These are phyloP conservation scores for Ulota crispa DNA, from an alignment of 225 moss, liverwort and hornwort genomes.

Conservation along the genomic window DNA sequence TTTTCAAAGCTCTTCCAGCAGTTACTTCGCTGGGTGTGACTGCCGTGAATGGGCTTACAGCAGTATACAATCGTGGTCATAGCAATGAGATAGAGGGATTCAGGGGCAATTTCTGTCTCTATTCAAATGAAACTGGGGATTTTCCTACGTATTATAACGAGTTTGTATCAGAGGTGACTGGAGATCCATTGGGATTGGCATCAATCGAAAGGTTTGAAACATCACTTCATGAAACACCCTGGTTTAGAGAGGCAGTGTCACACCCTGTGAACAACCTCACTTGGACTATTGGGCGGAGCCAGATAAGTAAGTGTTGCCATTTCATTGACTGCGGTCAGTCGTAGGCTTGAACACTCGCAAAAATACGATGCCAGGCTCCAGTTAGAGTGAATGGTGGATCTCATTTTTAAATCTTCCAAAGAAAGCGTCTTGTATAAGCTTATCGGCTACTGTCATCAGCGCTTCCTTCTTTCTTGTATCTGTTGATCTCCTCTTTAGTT, in stretches of 20 bases:
- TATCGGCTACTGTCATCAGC: neutral
- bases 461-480: neutral
- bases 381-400: neutral
- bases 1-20: conserved; percentile 61
- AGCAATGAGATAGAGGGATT: conserved; percentile 34
- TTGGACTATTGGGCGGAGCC: conserved; percentile 54
- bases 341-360: neutral
- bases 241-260: conserved; percentile 51
- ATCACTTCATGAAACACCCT: conserved; percentile 41
- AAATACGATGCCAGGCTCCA: conserved; percentile 3
- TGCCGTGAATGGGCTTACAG: conserved; percentile 55
- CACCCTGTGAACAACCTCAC: conserved; percentile 43
- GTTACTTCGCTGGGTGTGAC: conserved; percentile 65
- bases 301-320: conserved; percentile 43
- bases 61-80: conserved; percentile 51
- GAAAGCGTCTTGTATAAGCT: neutral
- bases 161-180: conserved; percentile 51
- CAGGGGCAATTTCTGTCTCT: conserved; percentile 47
- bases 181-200: conserved; percentile 44
- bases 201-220: conserved; percentile 33
- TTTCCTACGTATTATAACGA: conserved; percentile 49
- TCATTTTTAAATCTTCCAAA: neutral
- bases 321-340: neutral
- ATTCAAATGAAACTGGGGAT: conserved; percentile 41
- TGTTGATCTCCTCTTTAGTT: neutral